phyloP scores from a whole-genome alignment of 805 yeast genomes.

The Maudiozyma barnettii region DNA sequence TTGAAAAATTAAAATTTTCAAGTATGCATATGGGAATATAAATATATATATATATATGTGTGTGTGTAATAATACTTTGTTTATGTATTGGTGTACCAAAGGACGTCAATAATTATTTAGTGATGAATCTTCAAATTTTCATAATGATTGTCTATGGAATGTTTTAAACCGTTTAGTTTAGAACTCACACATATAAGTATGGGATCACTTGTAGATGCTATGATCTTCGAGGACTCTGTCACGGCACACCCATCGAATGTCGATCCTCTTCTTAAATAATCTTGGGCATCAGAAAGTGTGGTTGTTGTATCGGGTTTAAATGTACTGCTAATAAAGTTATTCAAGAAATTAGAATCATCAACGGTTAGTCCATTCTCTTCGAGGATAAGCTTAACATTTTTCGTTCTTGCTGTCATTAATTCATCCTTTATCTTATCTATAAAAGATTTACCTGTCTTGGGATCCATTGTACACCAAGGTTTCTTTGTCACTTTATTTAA shows the following conservation, averaged over 20 bases:
- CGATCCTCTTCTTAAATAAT: slow-evolving; percentile 51
- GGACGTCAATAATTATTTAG: not conserved
- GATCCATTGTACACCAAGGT: slow-evolving; percentile 54
- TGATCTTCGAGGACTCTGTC: slow-evolving; percentile 47
- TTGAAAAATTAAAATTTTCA: not conserved
- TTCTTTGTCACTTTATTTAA: slow-evolving; percentile 39
- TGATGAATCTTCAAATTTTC: slow-evolving; percentile 2
- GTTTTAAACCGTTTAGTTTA: slow-evolving; percentile 52
- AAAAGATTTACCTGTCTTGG: slow-evolving; percentile 38
- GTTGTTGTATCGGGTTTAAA: slow-evolving; percentile 23
- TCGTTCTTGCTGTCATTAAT: slow-evolving; percentile 37
- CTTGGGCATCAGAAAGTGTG: slow-evolving; percentile 35
- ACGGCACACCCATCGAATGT: slow-evolving; percentile 53
- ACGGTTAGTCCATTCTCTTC: slow-evolving; percentile 30
- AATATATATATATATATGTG: not conserved
- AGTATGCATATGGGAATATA: not conserved
- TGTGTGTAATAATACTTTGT: not conserved
- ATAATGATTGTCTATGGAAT: slow-evolving; percentile 4
- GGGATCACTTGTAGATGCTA: slow-evolving; percentile 59
- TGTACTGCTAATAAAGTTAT: slow-evolving; percentile 25
- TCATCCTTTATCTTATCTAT: slow-evolving; percentile 49
- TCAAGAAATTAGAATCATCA: slow-evolving; percentile 26
- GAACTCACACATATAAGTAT: slow-evolving; percentile 51
- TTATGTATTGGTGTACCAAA: not conserved
- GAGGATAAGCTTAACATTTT: slow-evolving; percentile 32